Base-by-base conservation (phyloP, 805 yeast genomes). In the Kregervanrija pseudodelftensis region DNA sequence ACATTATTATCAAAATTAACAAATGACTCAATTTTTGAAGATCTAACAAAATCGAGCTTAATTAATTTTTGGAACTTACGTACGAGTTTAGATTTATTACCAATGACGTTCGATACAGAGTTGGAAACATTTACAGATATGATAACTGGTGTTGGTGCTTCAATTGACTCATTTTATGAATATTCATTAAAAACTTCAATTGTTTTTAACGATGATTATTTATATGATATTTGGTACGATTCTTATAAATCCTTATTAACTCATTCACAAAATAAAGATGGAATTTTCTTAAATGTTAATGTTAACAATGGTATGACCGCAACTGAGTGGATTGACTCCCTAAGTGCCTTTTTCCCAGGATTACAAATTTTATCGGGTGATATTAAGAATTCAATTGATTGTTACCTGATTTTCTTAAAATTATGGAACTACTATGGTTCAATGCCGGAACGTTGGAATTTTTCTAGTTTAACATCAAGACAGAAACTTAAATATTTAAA, bases 331-430 rank as follows among this genome's bases (percentile, higher is more conserved):
- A 77, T 91, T 7, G 98, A 90, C 60, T 74, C 93, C 46, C 67
- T 90, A 42, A 73, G 88, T 40, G 97, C 95, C 0, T 90, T 90
- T 61, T 89, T 87, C 75, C 83, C 96, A 0, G 96, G 96, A 0
- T 61, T 90, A 15, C 82, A 82, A 56, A 95, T 85, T 0, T 63
- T 90, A 4, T 79, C 80, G 2, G 97, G 97, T 0, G 82, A 84
- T 46, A 49, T 90, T 1, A 59, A 68, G 3, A 82, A 78, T 53
- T 95, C 96, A 0, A 67, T 77, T 1, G 60, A 66, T 16, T 67
- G 76, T 15, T 91, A 89, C 62, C 49, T 76, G 40, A 68, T 82
- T 11, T 87, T 69, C 56, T 65, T 80, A 54, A 88, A 89, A 55
- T 60, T 89, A 3, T 90, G 96, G 96, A 74, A 82, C 59, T 68